Evolutionary conservation across 345 rosid species (phyloP), one percentile per base, ranked within the genome.

Genomic region (Eucalyptus lansdowneana): DNA sequence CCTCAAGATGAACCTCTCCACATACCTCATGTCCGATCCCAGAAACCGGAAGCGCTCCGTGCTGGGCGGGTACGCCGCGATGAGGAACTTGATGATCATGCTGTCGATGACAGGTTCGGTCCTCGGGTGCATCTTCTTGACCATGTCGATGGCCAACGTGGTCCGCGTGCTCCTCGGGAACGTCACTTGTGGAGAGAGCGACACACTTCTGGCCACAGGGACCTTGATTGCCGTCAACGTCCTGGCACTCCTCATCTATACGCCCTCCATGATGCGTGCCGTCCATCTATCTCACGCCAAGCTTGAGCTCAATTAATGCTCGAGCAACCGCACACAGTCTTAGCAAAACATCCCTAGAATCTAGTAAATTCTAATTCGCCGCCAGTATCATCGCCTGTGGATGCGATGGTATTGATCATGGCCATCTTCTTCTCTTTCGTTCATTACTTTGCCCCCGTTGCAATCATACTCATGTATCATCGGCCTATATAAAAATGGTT

Each of bases 91-190:
- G 16, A 56, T 88, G 87, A 42, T 91, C 88, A 8, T 56, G 49
- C 8, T 88, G 14, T 90, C 94, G n/a, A 85, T 88, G 3, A 50
- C 86, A 50, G 90, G 88, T 5, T 91, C 93, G 12, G 17, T 87
- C 50, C n/a, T 88, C 29, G 94, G 91, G 21, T 87, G 91, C 62
- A 3, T 93, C 67, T 89, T 45, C 50, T 50, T 91, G 60, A 87
- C 91, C 15, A 5, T 92, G 14, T 91, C 94, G 6, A 91, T 94
- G 91, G 90, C 89, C 2, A 29, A 89, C 47, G 91, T 94, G 47
- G 91, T 94, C 31, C 90, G 91, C 88, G 87, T 94, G 8, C 92
- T 58, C 90, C 85, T 94, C 1, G 94, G 95, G 88, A 90, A 51
- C 90, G 16, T 93, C 50, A 50, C 92, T 22, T 91, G 91, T 53